These are phyloP conservation scores for Diaporthe citrichinensis DNA, from an alignment of 2,329 filamentous ascomycete genomes.

Conservation along the genomic window DNA sequence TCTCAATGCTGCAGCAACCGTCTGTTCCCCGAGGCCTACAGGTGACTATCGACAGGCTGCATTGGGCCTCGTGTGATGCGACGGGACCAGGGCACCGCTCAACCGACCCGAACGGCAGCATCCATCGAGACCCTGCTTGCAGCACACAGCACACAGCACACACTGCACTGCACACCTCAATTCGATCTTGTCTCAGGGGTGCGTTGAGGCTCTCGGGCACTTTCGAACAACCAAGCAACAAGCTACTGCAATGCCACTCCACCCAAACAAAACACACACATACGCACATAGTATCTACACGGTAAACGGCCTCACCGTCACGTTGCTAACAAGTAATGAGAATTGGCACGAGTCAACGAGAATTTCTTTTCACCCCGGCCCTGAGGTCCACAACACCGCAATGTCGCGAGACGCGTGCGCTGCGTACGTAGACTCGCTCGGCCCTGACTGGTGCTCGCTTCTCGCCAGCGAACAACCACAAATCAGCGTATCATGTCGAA, in stretches of 20 bases:
- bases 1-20: slow-evolving; percentile 15
- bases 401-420: slow-evolving; percentile 25
- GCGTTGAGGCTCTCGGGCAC: slow-evolving; percentile 25
- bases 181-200: not conserved
- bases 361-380: not conserved
- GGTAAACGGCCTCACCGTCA: slow-evolving; percentile 7
- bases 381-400: not conserved
- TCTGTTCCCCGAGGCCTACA: slow-evolving; percentile 31
- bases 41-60: slow-evolving; percentile 35
- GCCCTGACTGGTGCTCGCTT: slow-evolving; percentile 13
- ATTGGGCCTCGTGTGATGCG: slow-evolving; percentile 33
- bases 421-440: slow-evolving; percentile 13
- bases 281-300: too few species aligned
- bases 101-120: slow-evolving; percentile 7
- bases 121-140: slow-evolving; percentile 22
- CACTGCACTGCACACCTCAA: not conserved
- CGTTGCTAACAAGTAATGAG: not conserved
- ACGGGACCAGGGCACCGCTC: slow-evolving; percentile 8
- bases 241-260: slow-evolving; percentile 40
- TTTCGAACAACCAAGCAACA: slow-evolving; percentile 23
- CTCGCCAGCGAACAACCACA: slow-evolving; percentile 8
- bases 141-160: not conserved
- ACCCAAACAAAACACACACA: not conserved
- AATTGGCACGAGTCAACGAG: slow-evolving; percentile 4
- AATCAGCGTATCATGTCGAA: slow-evolving; percentile 27